Base-by-base conservation (phyloP, 805 yeast genomes). In the Starmerella davenportii region DNA sequence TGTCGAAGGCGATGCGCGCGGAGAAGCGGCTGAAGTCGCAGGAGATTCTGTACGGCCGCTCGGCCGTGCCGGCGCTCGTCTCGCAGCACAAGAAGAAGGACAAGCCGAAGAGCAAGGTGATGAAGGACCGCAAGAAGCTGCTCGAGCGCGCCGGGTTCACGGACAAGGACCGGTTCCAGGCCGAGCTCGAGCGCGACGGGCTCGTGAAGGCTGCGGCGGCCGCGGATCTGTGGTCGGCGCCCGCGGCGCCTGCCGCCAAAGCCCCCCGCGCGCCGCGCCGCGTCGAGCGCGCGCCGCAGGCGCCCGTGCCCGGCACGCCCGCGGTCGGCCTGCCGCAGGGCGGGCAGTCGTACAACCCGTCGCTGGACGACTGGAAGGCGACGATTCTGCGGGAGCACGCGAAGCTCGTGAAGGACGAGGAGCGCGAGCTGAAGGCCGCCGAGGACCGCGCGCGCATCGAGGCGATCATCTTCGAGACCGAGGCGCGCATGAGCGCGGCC, bases 321-420 rank as follows among this genome's bases (percentile, higher is more conserved):
- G 56, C 64, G 1, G 60, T 63, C 3, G 56, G 48, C 2, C 40
- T 74, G 3, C 84, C 93, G 11, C 76, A 76, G 50, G 90, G 76
- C 2, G 96, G 96, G 39, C 79, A 78, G 56, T 85, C 96, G 2
- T 90, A 82, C 54, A 90, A 90, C 54, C 98, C 98, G 20, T 68
- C 87, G 11, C 63, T 75, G 46, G 78, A 76, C 40, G 72, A 79
- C 21, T 90, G 98, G 98, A 72, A 73, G 49, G 59, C 57, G 16
- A 65, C 85, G 48, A 70, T 90, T 38, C 62, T 70, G 38, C 62
- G 65, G 38, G 95, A 84, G 58, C 76, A 66, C 49, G 65, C 55
- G 38, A 63, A 65, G 39, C 93, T 82, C 51, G 70, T 72, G 51
- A 65, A 69, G 36, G 69, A 65, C 40, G 95, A 81, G 50, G 71